phyloP scores from a whole-genome alignment of 176 grass and related monocot species.

The Alloteropsis semialata region DNA sequence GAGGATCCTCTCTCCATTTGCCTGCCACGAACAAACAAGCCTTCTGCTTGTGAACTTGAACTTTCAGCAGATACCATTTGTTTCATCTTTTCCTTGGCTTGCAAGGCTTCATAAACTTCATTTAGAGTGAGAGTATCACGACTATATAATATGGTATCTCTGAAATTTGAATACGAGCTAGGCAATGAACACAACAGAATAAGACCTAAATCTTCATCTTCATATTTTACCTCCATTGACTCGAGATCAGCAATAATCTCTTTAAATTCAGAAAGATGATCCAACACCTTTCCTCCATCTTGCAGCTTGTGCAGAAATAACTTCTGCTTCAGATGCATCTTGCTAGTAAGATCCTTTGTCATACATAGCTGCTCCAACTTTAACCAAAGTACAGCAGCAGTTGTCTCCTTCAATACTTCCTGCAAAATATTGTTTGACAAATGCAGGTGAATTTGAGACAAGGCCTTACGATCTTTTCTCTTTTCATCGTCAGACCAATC shows the following conservation, averaged over 20 bases:
- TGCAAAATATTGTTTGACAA: no score
- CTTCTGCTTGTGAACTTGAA: neutral
- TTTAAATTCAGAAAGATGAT: neutral
- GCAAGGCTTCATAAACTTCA: slow-evolving; percentile 14
- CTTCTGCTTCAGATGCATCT: neutral
- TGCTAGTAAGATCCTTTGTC: neutral
- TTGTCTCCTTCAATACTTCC: neutral
- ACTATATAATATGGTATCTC: neutral
- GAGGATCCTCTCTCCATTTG: neutral
- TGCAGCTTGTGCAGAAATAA: neutral
- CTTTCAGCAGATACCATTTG: neutral
- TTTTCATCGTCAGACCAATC: neutral
- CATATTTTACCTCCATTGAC: slow-evolving; percentile 1
- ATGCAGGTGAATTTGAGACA: neutral
- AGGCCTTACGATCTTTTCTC: no score
- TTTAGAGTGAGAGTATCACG: neutral
- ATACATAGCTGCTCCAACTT: neutral
- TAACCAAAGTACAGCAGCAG: neutral
- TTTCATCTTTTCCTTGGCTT: neutral
- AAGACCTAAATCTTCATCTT: slow-evolving; percentile 12
- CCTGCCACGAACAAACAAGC: neutral
- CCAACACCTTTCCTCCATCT: neutral
- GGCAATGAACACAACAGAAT: neutral
- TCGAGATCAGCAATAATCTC: slow-evolving; percentile 7
- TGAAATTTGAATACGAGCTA: neutral